A percentile compares a stretch with the other conserved stretches of the same genome.
phyloP scores from a whole-genome alignment of 495 filamentous ascomycete genomes.

The Podospora pseudocomata region DNA sequence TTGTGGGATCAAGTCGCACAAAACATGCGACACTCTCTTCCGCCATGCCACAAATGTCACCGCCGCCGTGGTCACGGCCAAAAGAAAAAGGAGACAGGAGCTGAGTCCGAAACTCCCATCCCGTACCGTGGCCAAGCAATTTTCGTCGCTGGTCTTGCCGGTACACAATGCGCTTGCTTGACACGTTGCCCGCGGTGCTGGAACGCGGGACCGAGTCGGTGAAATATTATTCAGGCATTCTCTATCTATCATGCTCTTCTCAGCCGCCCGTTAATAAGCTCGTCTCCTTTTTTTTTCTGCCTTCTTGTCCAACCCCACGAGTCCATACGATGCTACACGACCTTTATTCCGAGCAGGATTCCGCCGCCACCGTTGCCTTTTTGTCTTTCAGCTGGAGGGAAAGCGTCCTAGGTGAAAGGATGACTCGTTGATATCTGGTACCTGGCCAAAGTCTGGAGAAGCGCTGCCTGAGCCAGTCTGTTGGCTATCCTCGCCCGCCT shows the following conservation, averaged over 20 bases:
- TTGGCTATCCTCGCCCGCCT: background rate
- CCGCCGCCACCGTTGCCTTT: background rate
- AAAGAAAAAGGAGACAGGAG: constrained; percentile 9
- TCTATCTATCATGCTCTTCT: background rate
- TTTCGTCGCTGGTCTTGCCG: constrained; percentile 8
- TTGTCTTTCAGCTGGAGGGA: background rate
- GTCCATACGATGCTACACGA: constrained; percentile 4
- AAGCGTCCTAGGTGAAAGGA: background rate
- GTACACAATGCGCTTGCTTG: background rate
- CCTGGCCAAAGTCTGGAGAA: background rate
- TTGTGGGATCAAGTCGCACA: constrained; percentile 7
- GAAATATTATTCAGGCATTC: constrained; percentile 5
- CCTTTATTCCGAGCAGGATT: constrained; percentile 2
- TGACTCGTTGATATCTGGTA: background rate
- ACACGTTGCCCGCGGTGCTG: constrained; percentile 6
- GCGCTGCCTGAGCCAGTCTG: background rate
- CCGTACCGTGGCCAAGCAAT: constrained; percentile 15
- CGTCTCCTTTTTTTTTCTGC: background rate
- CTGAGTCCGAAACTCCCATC: background rate
- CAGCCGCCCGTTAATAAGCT: constrained; percentile 3
- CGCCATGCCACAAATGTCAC: constrained; percentile 15
- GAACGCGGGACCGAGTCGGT: constrained; percentile 13
- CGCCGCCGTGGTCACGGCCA: constrained; percentile 8
- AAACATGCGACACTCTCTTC: constrained; percentile 13
- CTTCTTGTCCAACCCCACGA: background rate